Conservation (phyloP, 495 filamentous ascomycete genomes). For the Talaromyces stipitatus region DNA sequence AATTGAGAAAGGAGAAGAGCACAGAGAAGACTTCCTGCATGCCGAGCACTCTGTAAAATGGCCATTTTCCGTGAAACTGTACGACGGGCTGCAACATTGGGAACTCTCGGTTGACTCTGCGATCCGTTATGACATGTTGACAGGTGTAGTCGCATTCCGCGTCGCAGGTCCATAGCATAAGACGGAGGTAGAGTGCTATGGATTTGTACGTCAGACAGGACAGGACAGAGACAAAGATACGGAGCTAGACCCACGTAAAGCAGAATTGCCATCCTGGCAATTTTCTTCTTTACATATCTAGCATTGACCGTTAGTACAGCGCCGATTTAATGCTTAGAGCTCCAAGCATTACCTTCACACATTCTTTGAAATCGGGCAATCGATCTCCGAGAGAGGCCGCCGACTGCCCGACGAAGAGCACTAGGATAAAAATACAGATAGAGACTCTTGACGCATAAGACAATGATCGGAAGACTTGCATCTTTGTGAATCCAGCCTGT, state of each 20-base stretch:
- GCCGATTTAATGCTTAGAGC: not conserved
- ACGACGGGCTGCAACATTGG: slow-evolving; percentile 60
- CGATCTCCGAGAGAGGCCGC: slow-evolving; percentile 77
- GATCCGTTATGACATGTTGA: slow-evolving; percentile 84
- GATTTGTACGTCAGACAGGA: slow-evolving; percentile 8
- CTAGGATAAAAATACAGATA: slow-evolving; percentile 26
- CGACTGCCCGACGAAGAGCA: slow-evolving; percentile 40
- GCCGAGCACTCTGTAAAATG: slow-evolving; percentile 80
- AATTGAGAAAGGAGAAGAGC: slow-evolving; percentile 86
- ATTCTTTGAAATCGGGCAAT: slow-evolving; percentile 82
- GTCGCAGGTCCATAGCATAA: slow-evolving; percentile 60
- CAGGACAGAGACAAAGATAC: not conserved
- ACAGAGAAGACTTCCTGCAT: slow-evolving; percentile 94
- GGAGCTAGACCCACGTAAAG: slow-evolving; percentile 32
- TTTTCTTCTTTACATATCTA: slow-evolving; percentile 80
- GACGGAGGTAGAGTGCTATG: slow-evolving; percentile 41
- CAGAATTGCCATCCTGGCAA: slow-evolving; percentile 49
- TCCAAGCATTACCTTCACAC: slow-evolving; percentile 61
- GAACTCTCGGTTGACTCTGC: slow-evolving; percentile 56
- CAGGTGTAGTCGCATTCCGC: slow-evolving; percentile 97
- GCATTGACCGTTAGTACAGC: not conserved
- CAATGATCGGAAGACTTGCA: not conserved
- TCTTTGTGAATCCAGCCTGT: not conserved
- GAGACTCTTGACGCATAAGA: not conserved
- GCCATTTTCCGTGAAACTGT: slow-evolving; percentile 99